Evolutionary conservation across 805 yeast genomes (phyloP), one percentile per base, ranked within the genome.

Genomic region (Kodamaea lidongshanica): DNA sequence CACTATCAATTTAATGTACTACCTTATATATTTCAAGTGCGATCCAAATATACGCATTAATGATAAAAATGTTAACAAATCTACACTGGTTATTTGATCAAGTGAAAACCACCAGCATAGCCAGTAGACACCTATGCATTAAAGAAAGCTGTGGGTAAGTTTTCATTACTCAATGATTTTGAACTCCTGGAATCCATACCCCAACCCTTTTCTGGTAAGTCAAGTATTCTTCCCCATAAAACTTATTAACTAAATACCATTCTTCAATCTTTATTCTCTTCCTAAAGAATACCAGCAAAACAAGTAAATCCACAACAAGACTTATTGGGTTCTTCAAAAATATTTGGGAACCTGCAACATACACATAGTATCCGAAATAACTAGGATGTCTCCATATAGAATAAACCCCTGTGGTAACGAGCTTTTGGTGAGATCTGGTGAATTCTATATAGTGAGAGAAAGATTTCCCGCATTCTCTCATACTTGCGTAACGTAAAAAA

Each of bases 301-400:
- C 36, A 5, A 33, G 32, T 14, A 45, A 9, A 23, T 47, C 37
- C 8, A 35, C 30, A 3, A 43, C 32, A 16, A 48, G 26, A 18
- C 46, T 40, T 8, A 48, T 16, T 20, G 34, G 32, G 27, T 58
- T 61, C 7, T 41, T 39, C 19, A 61, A 33, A 8, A 42, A 37
- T 7, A 54, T 14, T 37, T 60, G 61, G 30, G 47, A 30, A 7
- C 67, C 67, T 17, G 52, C 39, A 8, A 45, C 56, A 26, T 52
- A 52, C n/a, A 48, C 28, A 38, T 54, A 50, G 35, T 59, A 61
- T 22, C 68, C 68, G 6, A 56, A 27, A 34, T 62, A 62, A 30
- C 64, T 54, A 11, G 68, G 68, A 34, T 62, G 68, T 28, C 67
- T 37, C 16, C 45, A 31, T 35, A 36, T 39, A 6, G 37, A 20